Evolutionary conservation across 2,329 filamentous ascomycete species (phyloP).

Genomic region (Emergomyces africanus): DNA sequence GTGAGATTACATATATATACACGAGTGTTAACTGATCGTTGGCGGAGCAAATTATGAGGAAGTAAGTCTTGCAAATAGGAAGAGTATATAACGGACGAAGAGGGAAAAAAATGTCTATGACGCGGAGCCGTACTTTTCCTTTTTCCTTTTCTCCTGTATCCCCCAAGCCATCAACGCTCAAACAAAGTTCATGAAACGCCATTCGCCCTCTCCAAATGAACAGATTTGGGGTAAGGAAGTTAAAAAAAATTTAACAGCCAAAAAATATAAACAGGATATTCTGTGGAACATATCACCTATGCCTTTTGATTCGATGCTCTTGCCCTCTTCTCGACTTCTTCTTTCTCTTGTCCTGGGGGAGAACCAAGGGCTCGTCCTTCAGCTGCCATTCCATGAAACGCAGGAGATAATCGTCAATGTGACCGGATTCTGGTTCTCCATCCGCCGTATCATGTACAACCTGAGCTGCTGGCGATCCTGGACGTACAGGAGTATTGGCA

Average conservation of each 20-base stretch:
- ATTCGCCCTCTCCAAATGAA: neutral
- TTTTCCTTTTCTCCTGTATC: neutral
- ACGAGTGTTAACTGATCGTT: neutral
- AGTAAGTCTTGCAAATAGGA: neutral
- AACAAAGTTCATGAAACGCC: conserved; percentile 1
- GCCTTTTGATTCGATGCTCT: conserved; percentile 31
- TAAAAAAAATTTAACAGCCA: neutral
- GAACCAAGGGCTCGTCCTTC: conserved; percentile 35
- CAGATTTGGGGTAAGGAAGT: neutral
- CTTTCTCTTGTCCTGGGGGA: conserved; percentile 36
- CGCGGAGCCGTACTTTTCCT: neutral
- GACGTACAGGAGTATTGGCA: conserved; percentile 12
- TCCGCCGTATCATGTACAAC: conserved; percentile 18
- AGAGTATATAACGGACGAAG: neutral
- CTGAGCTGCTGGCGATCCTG: conserved; percentile 12
- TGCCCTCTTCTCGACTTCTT: conserved; percentile 37
- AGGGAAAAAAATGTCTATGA: neutral
- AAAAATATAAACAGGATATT: neutral
- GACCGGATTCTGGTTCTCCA: conserved; percentile 38
- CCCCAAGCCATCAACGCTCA: neutral
- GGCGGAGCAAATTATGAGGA: neutral
- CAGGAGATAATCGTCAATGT: conserved; percentile 66
- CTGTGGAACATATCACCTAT: conserved; percentile 10
- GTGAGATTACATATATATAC: neutral
- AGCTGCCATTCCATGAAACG: conserved; percentile 51